A percentile compares a stretch with the other conserved stretches of the same genome.
Evolutionary conservation across 2,329 filamentous ascomycete genomes (phyloP).

Genomic region (Ceratocystis cubensis): DNA sequence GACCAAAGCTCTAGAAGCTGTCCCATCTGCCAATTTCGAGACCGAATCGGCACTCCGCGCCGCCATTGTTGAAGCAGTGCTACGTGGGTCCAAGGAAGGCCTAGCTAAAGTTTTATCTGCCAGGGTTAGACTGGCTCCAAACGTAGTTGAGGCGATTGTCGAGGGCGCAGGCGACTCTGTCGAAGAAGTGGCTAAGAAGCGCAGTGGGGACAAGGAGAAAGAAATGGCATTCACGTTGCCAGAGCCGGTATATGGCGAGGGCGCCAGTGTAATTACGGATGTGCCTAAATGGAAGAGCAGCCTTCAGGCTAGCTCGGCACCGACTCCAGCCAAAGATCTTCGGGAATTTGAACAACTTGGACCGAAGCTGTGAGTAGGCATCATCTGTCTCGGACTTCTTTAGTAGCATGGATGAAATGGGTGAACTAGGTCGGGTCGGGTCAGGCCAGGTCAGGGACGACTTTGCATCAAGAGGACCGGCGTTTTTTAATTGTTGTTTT

Average conservation of each 20-base stretch:
- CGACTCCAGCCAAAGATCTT: conserved; percentile 60
- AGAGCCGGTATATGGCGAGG: conserved; percentile 30
- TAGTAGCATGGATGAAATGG: too few relatives aligned
- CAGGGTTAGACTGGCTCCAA: conserved; percentile 1
- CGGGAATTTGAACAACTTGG: conserved; percentile 77
- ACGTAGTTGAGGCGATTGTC: conserved; percentile 28
- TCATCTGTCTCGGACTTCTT: not conserved
- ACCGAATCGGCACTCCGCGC: conserved; percentile 23
- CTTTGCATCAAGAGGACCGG: not conserved
- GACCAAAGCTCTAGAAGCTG: conserved; percentile 10
- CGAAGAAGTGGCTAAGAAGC: conserved; percentile 28
- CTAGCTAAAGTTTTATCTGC: conserved; percentile 9
- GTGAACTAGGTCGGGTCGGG: too few relatives aligned
- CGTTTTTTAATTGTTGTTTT: not conserved
- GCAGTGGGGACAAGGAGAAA: conserved; percentile 25
- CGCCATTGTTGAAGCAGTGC: conserved; percentile 16
- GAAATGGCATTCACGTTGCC: conserved; percentile 25
- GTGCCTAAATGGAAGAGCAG: conserved; percentile 69
- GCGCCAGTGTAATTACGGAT: conserved; percentile 56
- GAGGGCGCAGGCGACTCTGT: conserved; percentile 19
- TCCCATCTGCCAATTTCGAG: conserved; percentile 4
- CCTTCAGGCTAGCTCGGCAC: conserved; percentile 58
- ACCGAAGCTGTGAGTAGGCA: conserved; percentile 52
- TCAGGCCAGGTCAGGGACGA: not conserved
- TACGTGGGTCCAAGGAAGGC: conserved; percentile 10